Evolutionary conservation across 2,329 filamentous ascomycete species (phyloP).

Genomic region (Arthroderma uncinatum): DNA sequence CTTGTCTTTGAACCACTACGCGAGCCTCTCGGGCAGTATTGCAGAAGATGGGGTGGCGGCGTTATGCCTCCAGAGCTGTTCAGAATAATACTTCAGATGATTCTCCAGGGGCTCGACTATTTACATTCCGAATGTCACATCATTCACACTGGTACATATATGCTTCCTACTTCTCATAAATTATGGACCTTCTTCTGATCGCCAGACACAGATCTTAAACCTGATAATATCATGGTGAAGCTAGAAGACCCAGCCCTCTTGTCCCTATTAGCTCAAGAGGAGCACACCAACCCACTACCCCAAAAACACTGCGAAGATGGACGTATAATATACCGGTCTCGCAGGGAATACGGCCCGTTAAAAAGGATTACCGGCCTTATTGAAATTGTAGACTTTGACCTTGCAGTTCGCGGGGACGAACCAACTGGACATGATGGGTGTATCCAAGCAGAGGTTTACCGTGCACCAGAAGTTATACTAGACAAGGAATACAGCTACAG

Average conservation of each 20-base stretch:
- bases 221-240: constrained; percentile 33
- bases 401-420: constrained; percentile 24
- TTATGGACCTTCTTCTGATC: not conserved
- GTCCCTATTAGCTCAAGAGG: constrained; percentile 19
- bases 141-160: constrained; percentile 31
- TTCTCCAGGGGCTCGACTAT: constrained; percentile 34
- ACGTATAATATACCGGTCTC: constrained; percentile 26
- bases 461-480: constrained; percentile 28
- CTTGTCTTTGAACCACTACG: constrained; percentile 30
- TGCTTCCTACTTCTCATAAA: not conserved
- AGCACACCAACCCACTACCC: constrained; percentile 23
- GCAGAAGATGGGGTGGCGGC: constrained; percentile 17
- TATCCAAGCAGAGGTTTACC: constrained; percentile 35
- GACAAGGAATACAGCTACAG: constrained; percentile 26
- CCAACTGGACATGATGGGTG: constrained; percentile 26
- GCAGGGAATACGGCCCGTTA: constrained; percentile 22
- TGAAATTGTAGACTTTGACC: constrained; percentile 28
- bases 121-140: constrained; percentile 34
- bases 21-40: constrained; percentile 27
- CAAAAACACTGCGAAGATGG: constrained; percentile 22
- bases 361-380: constrained; percentile 18
- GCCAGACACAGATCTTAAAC: constrained; percentile 28
- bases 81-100: constrained; percentile 26
- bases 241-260: constrained; percentile 21
- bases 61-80: constrained; percentile 24